Conservation (phyloP, 2,329 filamentous ascomycete species). For the Dothiorella sarmentorum region DNA sequence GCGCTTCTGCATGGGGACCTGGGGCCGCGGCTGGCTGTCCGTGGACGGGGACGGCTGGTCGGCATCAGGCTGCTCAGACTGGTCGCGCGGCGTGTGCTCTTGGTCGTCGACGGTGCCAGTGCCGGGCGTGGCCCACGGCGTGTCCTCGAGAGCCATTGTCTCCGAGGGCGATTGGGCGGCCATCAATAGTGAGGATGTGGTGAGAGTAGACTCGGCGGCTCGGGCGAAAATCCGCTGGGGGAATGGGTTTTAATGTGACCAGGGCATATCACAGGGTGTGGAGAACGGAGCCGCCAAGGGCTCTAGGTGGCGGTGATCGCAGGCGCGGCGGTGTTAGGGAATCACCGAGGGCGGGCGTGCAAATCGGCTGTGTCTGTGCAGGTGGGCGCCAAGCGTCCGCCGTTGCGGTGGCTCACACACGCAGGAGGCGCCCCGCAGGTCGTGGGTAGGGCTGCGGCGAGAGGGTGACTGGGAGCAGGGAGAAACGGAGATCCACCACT, state of each 20-base stretch:
- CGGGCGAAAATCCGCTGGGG: conserved; percentile 14
- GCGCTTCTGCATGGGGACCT: conserved; percentile 29
- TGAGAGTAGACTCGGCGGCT: conserved; percentile 10
- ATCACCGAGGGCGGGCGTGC: conserved; percentile 8
- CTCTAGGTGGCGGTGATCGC: conserved; percentile 17
- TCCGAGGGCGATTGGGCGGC: conserved; percentile 12
- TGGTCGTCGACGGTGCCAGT: conserved; percentile 7
- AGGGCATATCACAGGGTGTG: conserved; percentile 18
- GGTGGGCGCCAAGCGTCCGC: background rate
- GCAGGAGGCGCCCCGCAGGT: conserved; percentile 8
- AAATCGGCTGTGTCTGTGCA: background rate
- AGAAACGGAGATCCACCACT: conserved; percentile 7
- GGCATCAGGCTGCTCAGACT: conserved; percentile 7
- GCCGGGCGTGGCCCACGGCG: conserved; percentile 1
- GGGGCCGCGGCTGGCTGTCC: conserved; percentile 2
- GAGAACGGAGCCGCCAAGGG: conserved; percentile 17
- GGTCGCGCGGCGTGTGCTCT: conserved; percentile 10
- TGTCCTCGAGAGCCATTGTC: conserved; percentile 15
- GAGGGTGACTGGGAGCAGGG: conserved; percentile 7
- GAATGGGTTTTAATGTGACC: conserved; percentile 16
- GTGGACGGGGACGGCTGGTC: conserved; percentile 4
- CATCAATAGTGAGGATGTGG: background rate
- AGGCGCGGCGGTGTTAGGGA: conserved; percentile 17
- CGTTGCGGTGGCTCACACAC: conserved; percentile 1
- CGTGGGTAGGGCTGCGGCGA: conserved; percentile 17